Evolutionary conservation across 495 filamentous ascomycete species (phyloP).

Genomic region (Talaromyces adpressus): DNA sequence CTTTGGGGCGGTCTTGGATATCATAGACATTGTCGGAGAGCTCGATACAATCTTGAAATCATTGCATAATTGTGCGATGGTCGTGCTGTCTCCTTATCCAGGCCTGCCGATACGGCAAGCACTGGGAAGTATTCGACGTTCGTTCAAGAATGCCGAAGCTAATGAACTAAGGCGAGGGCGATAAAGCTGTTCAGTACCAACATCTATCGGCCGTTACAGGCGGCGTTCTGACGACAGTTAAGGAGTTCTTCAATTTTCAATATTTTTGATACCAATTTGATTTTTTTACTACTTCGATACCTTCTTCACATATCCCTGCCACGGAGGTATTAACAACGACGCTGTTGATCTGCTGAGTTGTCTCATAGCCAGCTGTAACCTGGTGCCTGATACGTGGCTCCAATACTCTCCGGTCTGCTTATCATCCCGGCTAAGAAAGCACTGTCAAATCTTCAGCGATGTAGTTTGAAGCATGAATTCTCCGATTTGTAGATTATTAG

Average conservation of each 20-base stretch:
- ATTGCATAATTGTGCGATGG: not conserved
- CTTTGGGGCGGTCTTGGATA: not conserved
- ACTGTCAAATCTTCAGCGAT: not conserved
- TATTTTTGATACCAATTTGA: not conserved
- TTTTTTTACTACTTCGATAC: not conserved
- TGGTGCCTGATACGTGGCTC: conserved; percentile 4
- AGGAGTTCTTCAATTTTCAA: not conserved
- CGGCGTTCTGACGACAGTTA: not conserved
- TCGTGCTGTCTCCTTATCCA: not conserved
- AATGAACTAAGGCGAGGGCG: not conserved
- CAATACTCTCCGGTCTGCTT: not conserved
- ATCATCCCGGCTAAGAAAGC: not conserved
- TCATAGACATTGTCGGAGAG: not conserved
- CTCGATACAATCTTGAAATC: not conserved
- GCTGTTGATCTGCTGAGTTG: not conserved
- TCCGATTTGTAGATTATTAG: not conserved
- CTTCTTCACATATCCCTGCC: not conserved
- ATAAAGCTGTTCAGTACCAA: not conserved
- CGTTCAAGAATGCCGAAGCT: not conserved
- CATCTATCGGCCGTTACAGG: not conserved
- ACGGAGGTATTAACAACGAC: not conserved
- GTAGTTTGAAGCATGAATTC: not conserved
- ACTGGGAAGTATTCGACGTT: not conserved
- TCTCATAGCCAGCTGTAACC: not conserved
- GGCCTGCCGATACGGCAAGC: not conserved